phyloP scores from a whole-genome alignment of 2,329 filamentous ascomycete species.

The Fusarium napiforme region DNA sequence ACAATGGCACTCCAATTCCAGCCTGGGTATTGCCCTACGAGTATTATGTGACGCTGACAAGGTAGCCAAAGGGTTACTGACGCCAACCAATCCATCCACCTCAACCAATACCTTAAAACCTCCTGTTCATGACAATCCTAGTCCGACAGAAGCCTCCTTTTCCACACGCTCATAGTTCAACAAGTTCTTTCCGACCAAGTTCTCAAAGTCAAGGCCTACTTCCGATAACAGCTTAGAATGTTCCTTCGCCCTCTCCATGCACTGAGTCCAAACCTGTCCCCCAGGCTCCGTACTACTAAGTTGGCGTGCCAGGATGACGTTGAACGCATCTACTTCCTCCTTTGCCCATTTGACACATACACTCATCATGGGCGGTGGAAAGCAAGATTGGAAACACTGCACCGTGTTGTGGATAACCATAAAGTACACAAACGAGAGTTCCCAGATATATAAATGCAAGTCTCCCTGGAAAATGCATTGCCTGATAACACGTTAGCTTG shows the following conservation, averaged over 20 bases:
- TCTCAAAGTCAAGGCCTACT: constrained; percentile 89
- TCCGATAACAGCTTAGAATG: constrained; percentile 84
- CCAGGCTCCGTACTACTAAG: constrained; percentile 84
- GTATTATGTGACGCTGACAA: constrained; percentile 19
- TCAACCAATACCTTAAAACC: neutral
- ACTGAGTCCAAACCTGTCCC: constrained; percentile 82
- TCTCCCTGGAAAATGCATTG: constrained; percentile 97
- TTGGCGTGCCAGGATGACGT: constrained; percentile 82
- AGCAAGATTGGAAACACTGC: constrained; percentile 86
- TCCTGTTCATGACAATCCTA: constrained; percentile 45
- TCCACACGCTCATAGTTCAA: constrained; percentile 42
- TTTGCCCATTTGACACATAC: constrained; percentile 99
- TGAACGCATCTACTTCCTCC: constrained; percentile 91
- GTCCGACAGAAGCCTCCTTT: constrained; percentile 40
- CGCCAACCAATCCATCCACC: constrained; percentile 2
- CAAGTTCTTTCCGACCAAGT: constrained; percentile 75
- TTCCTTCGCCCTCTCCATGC: constrained; percentile 81
- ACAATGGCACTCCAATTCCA: constrained; percentile 22
- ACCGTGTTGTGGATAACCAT: constrained; percentile 94
- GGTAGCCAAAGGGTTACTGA: constrained; percentile 29
- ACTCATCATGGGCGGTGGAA: constrained; percentile 87
- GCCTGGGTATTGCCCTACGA: constrained; percentile 17
- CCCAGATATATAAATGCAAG: constrained; percentile 91
- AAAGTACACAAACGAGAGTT: constrained; percentile 96
- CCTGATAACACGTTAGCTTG: constrained; percentile 56